A percentile compares a stretch with the other conserved stretches of the same genome.
phyloP scores from a whole-genome alignment of 1,284 basidiomycete genomes.

The Moniliophthora roreri region DNA sequence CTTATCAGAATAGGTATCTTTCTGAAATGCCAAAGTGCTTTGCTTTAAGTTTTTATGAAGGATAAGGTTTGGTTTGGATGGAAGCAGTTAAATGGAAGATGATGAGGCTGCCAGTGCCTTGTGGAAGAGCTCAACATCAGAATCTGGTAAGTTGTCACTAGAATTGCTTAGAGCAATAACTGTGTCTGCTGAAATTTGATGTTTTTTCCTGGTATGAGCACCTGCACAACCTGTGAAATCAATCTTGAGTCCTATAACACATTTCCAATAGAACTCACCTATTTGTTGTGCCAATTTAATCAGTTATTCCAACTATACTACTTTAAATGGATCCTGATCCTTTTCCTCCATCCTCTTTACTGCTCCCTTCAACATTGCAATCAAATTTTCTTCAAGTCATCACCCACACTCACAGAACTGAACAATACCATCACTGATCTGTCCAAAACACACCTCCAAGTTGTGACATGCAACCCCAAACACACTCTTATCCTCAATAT shows the following conservation, averaged over 20 bases:
- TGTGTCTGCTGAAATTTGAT: too few species aligned
- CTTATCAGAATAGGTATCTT: constrained; percentile 7
- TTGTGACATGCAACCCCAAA: constrained; percentile 5
- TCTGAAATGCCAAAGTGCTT: background rate
- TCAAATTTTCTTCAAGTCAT: background rate
- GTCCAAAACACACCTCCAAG: constrained; percentile 11
- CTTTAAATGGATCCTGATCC: constrained; percentile 7
- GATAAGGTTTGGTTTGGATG: background rate
- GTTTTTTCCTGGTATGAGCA: background rate
- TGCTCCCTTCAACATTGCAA: constrained; percentile 12
- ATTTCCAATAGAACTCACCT: constrained; percentile 1
- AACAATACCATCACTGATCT: background rate
- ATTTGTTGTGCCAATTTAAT: constrained; percentile 6
- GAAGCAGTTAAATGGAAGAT: background rate
- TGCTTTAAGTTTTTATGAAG: constrained; percentile 4
- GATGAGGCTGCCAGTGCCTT: too few species aligned
- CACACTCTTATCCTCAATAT: constrained; percentile 8
- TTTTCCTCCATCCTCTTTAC: constrained; percentile 8
- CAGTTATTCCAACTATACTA: constrained; percentile 12
- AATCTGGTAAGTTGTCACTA: too few species aligned
- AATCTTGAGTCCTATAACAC: background rate
- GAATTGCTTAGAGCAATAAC: too few species aligned
- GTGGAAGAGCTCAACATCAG: too few species aligned
- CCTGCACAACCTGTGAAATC: background rate
- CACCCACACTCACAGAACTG: constrained; percentile 8